A percentile compares a stretch with the other conserved stretches of the same genome.
Conservation (phyloP, 805 yeast genomes). For the Hanseniaspora clermontiae region DNA sequence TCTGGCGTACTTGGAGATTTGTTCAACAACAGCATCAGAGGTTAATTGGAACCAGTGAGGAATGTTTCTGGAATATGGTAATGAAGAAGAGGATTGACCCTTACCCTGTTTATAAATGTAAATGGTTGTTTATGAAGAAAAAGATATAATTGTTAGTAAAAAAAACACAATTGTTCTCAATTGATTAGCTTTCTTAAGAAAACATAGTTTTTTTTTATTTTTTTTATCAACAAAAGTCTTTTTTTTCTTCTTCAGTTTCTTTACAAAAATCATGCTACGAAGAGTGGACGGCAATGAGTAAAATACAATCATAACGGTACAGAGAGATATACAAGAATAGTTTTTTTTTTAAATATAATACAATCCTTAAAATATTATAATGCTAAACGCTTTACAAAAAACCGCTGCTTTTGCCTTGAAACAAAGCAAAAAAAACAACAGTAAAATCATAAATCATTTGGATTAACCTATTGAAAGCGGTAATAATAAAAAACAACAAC, state of each 20-base stretch:
- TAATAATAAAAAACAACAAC: neutral
- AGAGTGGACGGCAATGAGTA: neutral
- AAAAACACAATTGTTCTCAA: slow-evolving; percentile 9
- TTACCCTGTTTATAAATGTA: slow-evolving; percentile 56
- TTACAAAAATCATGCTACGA: neutral
- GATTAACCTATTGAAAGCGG: neutral
- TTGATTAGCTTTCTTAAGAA: neutral
- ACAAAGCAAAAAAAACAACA: no score
- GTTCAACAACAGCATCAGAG: slow-evolving; percentile 91
- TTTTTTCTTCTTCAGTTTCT: neutral
- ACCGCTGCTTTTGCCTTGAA: neutral
- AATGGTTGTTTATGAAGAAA: neutral
- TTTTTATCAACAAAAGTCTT: neutral
- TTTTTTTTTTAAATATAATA: no score
- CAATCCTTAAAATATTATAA: neutral
- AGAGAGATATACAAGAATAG: no score
- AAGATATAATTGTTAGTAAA: slow-evolving; percentile 10
- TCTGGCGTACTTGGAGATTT: slow-evolving; percentile 97
- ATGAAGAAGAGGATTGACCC: slow-evolving; percentile 97
- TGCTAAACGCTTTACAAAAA: neutral
- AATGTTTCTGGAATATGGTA: slow-evolving; percentile 97
- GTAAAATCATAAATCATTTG: neutral
- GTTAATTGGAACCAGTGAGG: slow-evolving; percentile 99
- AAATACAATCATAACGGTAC: neutral
- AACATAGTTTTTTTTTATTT: neutral